phyloP scores from a whole-genome alignment of 2,329 filamentous ascomycete species.

The Ophiosphaerella narmari region DNA sequence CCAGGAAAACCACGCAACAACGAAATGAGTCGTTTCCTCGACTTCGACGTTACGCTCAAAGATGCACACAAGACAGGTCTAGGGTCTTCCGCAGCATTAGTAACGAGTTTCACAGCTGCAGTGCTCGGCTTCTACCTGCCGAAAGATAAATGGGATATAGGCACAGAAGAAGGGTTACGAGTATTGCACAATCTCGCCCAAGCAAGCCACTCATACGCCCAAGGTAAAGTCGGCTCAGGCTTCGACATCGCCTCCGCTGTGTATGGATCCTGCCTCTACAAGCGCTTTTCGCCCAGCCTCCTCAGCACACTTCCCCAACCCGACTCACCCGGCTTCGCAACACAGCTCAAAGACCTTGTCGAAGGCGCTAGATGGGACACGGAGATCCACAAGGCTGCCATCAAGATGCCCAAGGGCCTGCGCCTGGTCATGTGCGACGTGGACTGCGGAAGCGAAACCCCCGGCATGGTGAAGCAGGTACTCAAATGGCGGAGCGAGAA shows the following conservation, averaged over 20 bases:
- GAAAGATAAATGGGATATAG: constrained; percentile 59
- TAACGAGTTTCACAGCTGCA: constrained; percentile 81
- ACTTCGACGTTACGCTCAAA: constrained; percentile 75
- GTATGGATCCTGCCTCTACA: constrained; percentile 88
- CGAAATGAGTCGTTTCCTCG: constrained; percentile 64
- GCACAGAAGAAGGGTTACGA: constrained; percentile 58
- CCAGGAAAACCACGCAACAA: constrained; percentile 25
- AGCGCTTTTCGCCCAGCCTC: constrained; percentile 84
- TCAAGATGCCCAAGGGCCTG: constrained; percentile 73
- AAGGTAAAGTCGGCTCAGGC: constrained; percentile 94
- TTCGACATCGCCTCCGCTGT: constrained; percentile 95
- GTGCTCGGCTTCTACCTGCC: constrained; percentile 78
- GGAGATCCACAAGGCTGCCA: constrained; percentile 70
- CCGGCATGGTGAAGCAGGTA: constrained; percentile 93
- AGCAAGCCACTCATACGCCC: constrained; percentile 90
- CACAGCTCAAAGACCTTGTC: constrained; percentile 67
- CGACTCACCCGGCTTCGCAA: constrained; percentile 68
- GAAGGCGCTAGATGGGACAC: constrained; percentile 75
- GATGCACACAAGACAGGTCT: constrained; percentile 94
- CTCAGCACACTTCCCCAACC: constrained; percentile 70
- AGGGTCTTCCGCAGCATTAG: constrained; percentile 90
- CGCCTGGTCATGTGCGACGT: constrained; percentile 93
- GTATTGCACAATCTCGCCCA: constrained; percentile 91
- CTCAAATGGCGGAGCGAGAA: constrained; percentile 77
- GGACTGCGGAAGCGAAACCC: constrained; percentile 89